phyloP scores from a whole-genome alignment of 1,139 yeast genomes.

The Barnettozyma hawaiiensis region DNA sequence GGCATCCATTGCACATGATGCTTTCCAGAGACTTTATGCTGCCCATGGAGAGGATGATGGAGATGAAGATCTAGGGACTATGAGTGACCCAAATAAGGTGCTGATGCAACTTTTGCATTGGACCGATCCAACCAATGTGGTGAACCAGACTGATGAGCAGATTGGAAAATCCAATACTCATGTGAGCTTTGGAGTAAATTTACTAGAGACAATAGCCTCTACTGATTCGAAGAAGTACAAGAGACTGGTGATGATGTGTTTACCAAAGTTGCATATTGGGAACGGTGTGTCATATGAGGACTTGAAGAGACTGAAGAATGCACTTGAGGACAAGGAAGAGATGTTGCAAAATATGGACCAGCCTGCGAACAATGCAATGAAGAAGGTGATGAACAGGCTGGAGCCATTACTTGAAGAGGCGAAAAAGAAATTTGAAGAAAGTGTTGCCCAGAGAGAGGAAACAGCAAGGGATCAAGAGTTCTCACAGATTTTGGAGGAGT shows the following conservation, averaged over 20 bases:
- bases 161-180: slow-evolving; percentile 45
- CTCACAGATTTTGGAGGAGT: slow-evolving; percentile 26
- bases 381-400: slow-evolving; percentile 37
- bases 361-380: slow-evolving; percentile 41
- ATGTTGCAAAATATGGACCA: slow-evolving; percentile 32
- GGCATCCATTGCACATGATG: slow-evolving; percentile 61
- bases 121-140: slow-evolving; percentile 79
- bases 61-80: slow-evolving; percentile 25
- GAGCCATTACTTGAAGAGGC: slow-evolving; percentile 31
- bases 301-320: slow-evolving; percentile 25
- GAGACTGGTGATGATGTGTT: slow-evolving; percentile 48
- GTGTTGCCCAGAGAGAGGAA: slow-evolving; percentile 7
- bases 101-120: slow-evolving; percentile 75
- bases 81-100: slow-evolving; percentile 47
- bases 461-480: slow-evolving; percentile 27
- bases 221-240: slow-evolving; percentile 46
- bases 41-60: slow-evolving; percentile 34
- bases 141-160: slow-evolving; percentile 41
- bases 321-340: slow-evolving; percentile 14
- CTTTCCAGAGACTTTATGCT: slow-evolving; percentile 50
- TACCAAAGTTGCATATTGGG: slow-evolving; percentile 40
- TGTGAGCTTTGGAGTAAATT: slow-evolving; percentile 50
- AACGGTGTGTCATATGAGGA: slow-evolving; percentile 27
- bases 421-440: slow-evolving; percentile 20
- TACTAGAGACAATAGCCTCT: slow-evolving; percentile 47